These are phyloP conservation scores for Symmetrospora coprosmae DNA, from an alignment of 768 basidiomycete genomes.

Conservation along the genomic window DNA sequence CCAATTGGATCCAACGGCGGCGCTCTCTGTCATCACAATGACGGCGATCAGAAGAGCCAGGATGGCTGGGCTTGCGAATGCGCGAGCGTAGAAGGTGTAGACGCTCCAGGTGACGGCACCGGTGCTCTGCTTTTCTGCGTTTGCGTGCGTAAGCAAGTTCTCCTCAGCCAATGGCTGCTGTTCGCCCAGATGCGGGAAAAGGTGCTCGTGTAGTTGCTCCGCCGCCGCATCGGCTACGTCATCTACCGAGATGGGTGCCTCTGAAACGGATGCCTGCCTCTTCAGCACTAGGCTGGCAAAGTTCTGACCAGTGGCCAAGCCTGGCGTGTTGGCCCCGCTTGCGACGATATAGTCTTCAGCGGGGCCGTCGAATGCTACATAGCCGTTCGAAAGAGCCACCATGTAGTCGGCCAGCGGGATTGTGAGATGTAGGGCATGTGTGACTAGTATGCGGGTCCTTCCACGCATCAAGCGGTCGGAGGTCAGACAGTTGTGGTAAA, in stretches of 20 bases:
- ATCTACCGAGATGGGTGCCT: not conserved
- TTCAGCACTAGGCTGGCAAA: constrained; percentile 5
- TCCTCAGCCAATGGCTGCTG: constrained; percentile 1
- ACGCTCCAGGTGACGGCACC: constrained; percentile 16
- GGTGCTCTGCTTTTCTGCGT: not conserved
- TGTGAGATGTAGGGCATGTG: constrained; percentile 30
- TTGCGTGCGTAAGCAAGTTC: not conserved
- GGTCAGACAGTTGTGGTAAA: constrained; percentile 48
- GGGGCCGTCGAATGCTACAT: constrained; percentile 23
- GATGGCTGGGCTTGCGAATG: not conserved
- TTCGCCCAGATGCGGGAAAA: not conserved
- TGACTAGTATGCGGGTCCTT: constrained; percentile 46
- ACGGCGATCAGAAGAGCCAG: not conserved
- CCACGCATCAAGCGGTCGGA: constrained; percentile 45
- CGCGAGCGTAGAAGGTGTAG: constrained; percentile 5
- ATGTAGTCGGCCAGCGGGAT: constrained; percentile 27
- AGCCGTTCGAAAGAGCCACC: constrained; percentile 25
- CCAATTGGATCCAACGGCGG: constrained; percentile 10
- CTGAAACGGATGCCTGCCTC: not conserved
- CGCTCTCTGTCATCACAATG: not conserved
- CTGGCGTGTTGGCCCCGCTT: constrained; percentile 12
- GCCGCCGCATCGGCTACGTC: constrained; percentile 6
- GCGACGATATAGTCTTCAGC: constrained; percentile 19
- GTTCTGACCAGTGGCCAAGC: constrained; percentile 4
- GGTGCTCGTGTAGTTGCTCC: not conserved